These are phyloP conservation scores for Aspergillus glaucus DNA, from an alignment of 2,329 filamentous ascomycete species.

Conservation along the genomic window DNA sequence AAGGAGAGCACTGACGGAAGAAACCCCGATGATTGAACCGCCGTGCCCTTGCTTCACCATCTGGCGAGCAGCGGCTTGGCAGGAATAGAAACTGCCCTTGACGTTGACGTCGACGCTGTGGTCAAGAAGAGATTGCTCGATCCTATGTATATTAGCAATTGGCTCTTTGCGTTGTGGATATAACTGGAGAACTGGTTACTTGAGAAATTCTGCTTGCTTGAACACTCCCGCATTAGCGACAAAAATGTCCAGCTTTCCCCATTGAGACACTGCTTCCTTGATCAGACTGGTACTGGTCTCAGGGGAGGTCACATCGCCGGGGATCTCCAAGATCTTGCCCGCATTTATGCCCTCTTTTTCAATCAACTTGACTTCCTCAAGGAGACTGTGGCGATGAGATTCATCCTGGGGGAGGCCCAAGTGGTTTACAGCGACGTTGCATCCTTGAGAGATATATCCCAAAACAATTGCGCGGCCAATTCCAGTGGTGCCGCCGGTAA, in stretches of 20 bases:
- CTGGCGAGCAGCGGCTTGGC: constrained; percentile 22
- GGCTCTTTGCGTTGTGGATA: constrained; percentile 32
- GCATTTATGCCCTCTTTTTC: constrained; percentile 5
- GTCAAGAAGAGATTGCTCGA: constrained; percentile 59
- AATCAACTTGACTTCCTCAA: constrained; percentile 16
- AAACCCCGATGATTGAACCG: constrained; percentile 26
- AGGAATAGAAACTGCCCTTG: constrained; percentile 21
- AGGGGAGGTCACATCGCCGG: constrained; percentile 67
- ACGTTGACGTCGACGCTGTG: constrained; percentile 22
- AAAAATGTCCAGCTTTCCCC: constrained; percentile 26
- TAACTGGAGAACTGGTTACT: constrained; percentile 23
- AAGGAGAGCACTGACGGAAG: constrained; percentile 22
- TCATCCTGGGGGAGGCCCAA: constrained; percentile 19
- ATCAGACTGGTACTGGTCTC: constrained; percentile 63
- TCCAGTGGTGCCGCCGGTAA: constrained; percentile 14
- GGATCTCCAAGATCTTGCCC: constrained; percentile 48
- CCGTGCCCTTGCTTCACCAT: constrained; percentile 21
- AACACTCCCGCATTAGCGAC: constrained; percentile 44
- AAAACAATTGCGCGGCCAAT: constrained; percentile 14
- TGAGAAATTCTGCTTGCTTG: constrained; percentile 73
- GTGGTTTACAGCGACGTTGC: constrained; percentile 25
- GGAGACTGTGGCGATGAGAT: constrained; percentile 10
- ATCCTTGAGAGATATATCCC: constrained; percentile 20
- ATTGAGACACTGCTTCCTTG: constrained; percentile 29
- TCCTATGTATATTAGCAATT: constrained; percentile 41